Percentiles rank a stretch among this genome's conserved stretches.
These are phyloP conservation scores for Agrocybe praecox DNA, from an alignment of 768 basidiomycete species.

Conservation along the genomic window DNA sequence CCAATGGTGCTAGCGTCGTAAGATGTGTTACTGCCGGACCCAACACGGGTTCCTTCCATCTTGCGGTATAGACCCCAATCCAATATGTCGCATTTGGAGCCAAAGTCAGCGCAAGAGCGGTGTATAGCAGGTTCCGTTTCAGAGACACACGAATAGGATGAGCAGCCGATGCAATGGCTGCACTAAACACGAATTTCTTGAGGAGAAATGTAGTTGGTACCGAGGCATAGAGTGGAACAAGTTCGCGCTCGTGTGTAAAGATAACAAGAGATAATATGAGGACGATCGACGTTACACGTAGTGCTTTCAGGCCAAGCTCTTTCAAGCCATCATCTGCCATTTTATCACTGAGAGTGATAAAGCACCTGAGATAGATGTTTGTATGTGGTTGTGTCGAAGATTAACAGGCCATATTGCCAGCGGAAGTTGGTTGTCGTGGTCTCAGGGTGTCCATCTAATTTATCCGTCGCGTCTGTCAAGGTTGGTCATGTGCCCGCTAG, in stretches of 20 bases:
- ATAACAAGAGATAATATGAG: constrained; percentile 56
- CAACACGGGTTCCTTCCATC: constrained; percentile 49
- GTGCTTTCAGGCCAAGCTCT: constrained; percentile 8
- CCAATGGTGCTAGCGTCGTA: constrained; percentile 56
- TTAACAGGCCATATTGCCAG: background rate
- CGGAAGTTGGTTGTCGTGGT: background rate
- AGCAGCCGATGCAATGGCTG: constrained; percentile 38
- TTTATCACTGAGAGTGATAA: background rate
- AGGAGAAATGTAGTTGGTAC: constrained; percentile 56
- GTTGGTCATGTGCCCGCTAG: background rate
- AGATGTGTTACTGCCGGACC: constrained; percentile 66
- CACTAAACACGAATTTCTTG: constrained; percentile 33
- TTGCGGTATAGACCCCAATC: constrained; percentile 60
- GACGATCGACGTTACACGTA: constrained; percentile 15
- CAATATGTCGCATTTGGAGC: constrained; percentile 72
- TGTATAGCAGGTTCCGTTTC: constrained; percentile 32
- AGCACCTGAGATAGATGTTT: background rate
- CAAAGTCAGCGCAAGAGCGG: constrained; percentile 42
- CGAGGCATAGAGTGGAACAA: constrained; percentile 73
- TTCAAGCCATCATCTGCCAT: constrained; percentile 1
- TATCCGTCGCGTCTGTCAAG: background rate
- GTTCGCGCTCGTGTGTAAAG: constrained; percentile 60
- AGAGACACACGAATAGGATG: constrained; percentile 39
- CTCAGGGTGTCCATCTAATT: background rate
- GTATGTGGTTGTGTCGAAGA: background rate